Evolutionary conservation across 2,329 filamentous ascomycete species (phyloP).

Genomic region (Botrytis tulipae): DNA sequence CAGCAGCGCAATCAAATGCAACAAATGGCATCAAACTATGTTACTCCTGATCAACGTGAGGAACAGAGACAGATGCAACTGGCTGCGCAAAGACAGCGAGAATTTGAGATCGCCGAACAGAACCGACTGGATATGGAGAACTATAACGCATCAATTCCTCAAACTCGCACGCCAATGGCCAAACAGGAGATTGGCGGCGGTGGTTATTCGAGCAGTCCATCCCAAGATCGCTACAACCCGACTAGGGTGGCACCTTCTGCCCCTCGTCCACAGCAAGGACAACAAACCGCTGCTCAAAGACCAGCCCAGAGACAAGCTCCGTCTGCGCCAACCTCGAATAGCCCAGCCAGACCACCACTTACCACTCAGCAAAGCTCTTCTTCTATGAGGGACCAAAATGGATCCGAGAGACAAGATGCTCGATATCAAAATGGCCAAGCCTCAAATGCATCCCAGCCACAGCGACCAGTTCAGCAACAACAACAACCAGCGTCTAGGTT

Average conservation of each 20-base stretch:
- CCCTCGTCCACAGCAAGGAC: conserved; percentile 53
- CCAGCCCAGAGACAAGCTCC: conserved; percentile 73
- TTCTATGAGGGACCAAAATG: conserved; percentile 41
- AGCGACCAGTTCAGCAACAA: conserved; percentile 50
- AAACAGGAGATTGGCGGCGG: conserved; percentile 88
- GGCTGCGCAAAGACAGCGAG: conserved; percentile 54
- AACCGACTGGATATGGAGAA: conserved; percentile 75
- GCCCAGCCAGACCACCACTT: conserved; percentile 46
- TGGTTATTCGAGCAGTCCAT: conserved; percentile 48
- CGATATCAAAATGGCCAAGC: conserved; percentile 47
- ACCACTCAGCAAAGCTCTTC: conserved; percentile 51
- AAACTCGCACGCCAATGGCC: conserved; percentile 74
- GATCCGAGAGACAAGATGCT: conserved; percentile 39
- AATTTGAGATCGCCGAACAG: conserved; percentile 61
- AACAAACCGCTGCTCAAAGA: conserved; percentile 49
- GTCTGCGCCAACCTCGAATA: conserved; percentile 57
- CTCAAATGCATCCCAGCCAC: conserved; percentile 38
- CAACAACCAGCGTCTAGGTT: conserved; percentile 48
- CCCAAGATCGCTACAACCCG: conserved; percentile 74
- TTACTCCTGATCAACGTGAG: conserved; percentile 47
- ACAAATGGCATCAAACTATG: conserved; percentile 54
- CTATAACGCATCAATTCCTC: conserved; percentile 86
- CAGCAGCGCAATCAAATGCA: conserved; percentile 59
- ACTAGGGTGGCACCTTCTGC: conserved; percentile 80
- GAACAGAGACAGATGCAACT: conserved; percentile 62